Evolutionary conservation across 768 basidiomycete genomes (phyloP).

Genomic region (Suillus clintonianus): DNA sequence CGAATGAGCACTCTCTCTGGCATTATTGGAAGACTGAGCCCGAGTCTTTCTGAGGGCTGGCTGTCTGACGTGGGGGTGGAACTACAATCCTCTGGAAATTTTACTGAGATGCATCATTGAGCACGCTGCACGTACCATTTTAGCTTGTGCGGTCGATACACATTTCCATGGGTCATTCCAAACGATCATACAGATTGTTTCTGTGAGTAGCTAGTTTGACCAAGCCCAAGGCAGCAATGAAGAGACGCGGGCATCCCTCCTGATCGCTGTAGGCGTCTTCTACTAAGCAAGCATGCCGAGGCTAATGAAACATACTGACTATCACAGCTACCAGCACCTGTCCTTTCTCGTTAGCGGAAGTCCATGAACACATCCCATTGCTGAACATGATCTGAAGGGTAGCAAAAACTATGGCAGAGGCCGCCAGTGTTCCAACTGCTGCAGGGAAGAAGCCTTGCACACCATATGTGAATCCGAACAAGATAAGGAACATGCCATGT

Average conservation of each 20-base stretch:
- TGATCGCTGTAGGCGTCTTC: conserved; percentile 45
- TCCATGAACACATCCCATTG: conserved; percentile 56
- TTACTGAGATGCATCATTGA: not conserved
- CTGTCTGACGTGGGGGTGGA: not conserved
- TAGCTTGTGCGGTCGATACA: not conserved
- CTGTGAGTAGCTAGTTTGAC: conserved; percentile 78
- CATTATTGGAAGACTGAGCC: not conserved
- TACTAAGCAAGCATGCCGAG: not conserved
- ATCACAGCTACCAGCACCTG: conserved; percentile 74
- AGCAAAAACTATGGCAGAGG: conserved; percentile 63
- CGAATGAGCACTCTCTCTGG: not conserved
- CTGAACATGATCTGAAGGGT: conserved; percentile 62
- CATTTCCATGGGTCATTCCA: no score
- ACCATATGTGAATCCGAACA: conserved; percentile 85
- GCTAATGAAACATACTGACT: conserved; percentile 40
- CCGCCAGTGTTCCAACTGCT: conserved; percentile 58
- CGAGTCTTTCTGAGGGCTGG: not conserved
- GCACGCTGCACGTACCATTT: not conserved
- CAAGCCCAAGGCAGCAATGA: conserved; percentile 89
- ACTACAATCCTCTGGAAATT: not conserved
- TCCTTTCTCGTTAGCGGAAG: conserved; percentile 69
- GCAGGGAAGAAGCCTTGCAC: conserved; percentile 74
- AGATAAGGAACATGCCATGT: conserved; percentile 40
- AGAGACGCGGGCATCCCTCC: conserved; percentile 79
- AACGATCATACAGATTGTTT: no score